Base-by-base conservation (phyloP, 2,329 filamentous ascomycete genomes). In the Phialophora tarda region DNA sequence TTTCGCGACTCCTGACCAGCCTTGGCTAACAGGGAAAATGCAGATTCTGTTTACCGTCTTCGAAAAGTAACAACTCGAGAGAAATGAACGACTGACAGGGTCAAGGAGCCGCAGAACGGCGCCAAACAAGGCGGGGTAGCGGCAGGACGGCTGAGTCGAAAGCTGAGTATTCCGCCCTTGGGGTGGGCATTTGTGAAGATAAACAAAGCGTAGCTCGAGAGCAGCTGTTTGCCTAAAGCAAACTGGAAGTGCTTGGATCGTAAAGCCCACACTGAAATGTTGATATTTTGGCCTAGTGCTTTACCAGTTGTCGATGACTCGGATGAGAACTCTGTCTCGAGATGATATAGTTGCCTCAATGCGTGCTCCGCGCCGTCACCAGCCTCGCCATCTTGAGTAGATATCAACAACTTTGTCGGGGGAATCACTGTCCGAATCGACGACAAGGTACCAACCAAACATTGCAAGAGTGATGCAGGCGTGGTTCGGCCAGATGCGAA, bases 401-500 rank as follows among this genome's bases (percentile, higher is more conserved):
- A 93, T 84, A 81, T 94, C 91, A n/a, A 91, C 82, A 67, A 91
- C 83, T 72, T 86, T 83, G 66, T 88, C 80, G 0, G 82, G 83
- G 60, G 81, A 78, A 17, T 76, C 78, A 59, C 70, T 69, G 56
- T 84, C 81, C 30, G 86, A 87, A 77, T 94, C 91, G 1, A 93
- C 86, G 38, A 94, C 80, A 23, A 92, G 79, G 78, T 92, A 95
- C 83, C 87, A 91, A 1, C 84, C 87, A 78, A 89, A 91, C 30
- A 86, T 85, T 0, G 88, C 88, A 0, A 89, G 88, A 1, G 91
- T 86, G 71, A 94, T 89, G 75, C 91, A 95, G 41, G 91, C 87
- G 78, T 95, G 91, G 72, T 94, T 94, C 0, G 91, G 91, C 87
- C 89, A 93, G 7, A 94, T 80, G 64, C 87, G 82, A 28, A 93